Conservation (phyloP, 2,329 filamentous ascomycete species). For the Ophiostoma angusticollis region DNA sequence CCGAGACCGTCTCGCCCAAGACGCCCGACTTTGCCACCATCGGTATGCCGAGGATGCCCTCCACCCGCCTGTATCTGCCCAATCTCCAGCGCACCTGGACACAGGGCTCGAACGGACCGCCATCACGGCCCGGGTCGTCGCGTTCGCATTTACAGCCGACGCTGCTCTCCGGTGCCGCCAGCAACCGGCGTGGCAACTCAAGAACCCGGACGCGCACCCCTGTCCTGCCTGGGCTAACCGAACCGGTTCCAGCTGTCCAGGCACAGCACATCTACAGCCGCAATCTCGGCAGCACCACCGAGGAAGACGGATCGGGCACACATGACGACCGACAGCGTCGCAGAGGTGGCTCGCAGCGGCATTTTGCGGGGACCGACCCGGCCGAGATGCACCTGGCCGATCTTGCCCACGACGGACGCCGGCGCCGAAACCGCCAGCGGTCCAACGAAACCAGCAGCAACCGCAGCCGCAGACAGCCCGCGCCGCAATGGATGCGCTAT, state of each 20-base stretch:
- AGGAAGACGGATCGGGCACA: not conserved
- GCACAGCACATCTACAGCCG: slow-evolving; percentile 11
- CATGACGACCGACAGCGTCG: not conserved
- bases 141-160: slow-evolving; percentile 4
- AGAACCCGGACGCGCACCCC: not conserved
- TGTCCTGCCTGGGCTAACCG: not conserved
- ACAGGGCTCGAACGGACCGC: slow-evolving; percentile 22
- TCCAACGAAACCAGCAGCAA: not conserved
- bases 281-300: not conserved
- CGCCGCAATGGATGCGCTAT: no score
- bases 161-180: not conserved
- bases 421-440: slow-evolving; percentile 17
- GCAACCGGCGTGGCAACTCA: no score
- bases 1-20: slow-evolving; percentile 29
- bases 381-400: slow-evolving; percentile 35
- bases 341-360: slow-evolving; percentile 10
- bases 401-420: slow-evolving; percentile 28
- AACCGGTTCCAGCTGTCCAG: not conserved
- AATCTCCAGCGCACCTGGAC: slow-evolving; percentile 28
- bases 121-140: slow-evolving; percentile 16
- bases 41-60: slow-evolving; percentile 26
- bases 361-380: slow-evolving; percentile 31
- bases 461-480: not conserved
- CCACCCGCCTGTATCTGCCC: slow-evolving; percentile 29
- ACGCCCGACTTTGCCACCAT: slow-evolving; percentile 30